Conservation (phyloP, 768 basidiomycete species). For the Boletus eberwhitei region DNA sequence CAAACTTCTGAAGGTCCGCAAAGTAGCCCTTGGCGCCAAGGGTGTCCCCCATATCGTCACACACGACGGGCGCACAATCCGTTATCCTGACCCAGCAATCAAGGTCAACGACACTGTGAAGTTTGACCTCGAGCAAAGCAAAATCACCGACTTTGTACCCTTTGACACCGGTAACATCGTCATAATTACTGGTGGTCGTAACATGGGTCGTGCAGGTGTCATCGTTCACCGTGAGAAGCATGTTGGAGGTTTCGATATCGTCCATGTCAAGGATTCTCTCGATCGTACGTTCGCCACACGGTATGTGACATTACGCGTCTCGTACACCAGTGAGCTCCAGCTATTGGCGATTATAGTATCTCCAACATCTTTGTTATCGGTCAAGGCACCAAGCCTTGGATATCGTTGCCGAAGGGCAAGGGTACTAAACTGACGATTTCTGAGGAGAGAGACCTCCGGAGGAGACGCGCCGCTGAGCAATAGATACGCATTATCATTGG, state of each 20-base stretch:
- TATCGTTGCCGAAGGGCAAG: constrained; percentile 96
- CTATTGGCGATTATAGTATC: constrained; percentile 49
- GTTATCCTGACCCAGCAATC: constrained; percentile 96
- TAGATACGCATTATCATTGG: constrained; percentile 33
- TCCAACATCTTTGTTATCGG: constrained; percentile 99
- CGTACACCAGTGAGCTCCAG: neutral
- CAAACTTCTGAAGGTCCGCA: constrained; percentile 94
- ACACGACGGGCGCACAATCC: constrained; percentile 99
- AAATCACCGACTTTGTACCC: constrained; percentile 89
- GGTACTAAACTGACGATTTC: constrained; percentile 97
- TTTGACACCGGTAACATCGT: constrained; percentile 98
- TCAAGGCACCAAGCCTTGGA: constrained; percentile 92
- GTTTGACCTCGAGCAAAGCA: constrained; percentile 92
- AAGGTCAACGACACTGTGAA: constrained; percentile 96
- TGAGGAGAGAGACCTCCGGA: constrained; percentile 91
- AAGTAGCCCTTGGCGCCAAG: constrained; percentile 86
- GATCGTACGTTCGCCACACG: constrained; percentile 97
- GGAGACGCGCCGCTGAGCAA: constrained; percentile 75
- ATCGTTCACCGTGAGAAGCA: constrained; percentile 98
- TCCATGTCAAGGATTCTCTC: constrained; percentile 93
- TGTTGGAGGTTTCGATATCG: constrained; percentile 97
- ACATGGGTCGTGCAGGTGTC: constrained; percentile 98
- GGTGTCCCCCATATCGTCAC: constrained; percentile 97
- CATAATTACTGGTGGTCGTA: constrained; percentile 98
- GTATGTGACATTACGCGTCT: constrained; percentile 42